phyloP scores from a whole-genome alignment of 495 filamentous ascomycete species.

The Xylaria venustula region DNA sequence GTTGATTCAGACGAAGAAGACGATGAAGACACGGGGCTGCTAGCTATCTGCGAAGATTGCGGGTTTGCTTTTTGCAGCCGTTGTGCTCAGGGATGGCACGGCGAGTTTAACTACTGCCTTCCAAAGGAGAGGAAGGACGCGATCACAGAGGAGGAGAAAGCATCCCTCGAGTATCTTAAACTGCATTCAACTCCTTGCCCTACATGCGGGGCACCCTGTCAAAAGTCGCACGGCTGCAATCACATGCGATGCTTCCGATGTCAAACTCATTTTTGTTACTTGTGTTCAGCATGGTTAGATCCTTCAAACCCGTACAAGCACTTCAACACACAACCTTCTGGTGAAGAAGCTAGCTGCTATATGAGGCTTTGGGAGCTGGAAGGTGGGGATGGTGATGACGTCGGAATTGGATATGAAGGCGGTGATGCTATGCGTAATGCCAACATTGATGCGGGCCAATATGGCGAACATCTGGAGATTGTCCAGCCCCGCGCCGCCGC shows the following conservation, averaged over 20 bases:
- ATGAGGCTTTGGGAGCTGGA: constrained; percentile 89
- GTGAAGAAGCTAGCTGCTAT: constrained; percentile 62
- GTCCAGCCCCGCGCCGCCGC: constrained; percentile 15
- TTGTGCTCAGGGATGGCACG: constrained; percentile 77
- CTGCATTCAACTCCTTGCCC: constrained; percentile 84
- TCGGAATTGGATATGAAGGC: constrained; percentile 53
- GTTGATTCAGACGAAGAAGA: constrained; percentile 50
- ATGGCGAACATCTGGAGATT: constrained; percentile 21
- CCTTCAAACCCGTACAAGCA: constrained; percentile 81
- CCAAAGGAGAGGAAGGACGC: constrained; percentile 60
- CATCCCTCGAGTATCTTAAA: constrained; percentile 76
- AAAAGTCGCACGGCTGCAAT: constrained; percentile 94
- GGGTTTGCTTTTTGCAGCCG: constrained; percentile 82
- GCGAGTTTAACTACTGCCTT: constrained; percentile 65
- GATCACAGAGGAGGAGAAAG: constrained; percentile 78
- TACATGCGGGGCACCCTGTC: constrained; percentile 78
- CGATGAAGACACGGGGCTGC: constrained; percentile 42
- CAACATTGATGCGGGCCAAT: constrained; percentile 9
- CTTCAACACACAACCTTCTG: constrained; percentile 63
- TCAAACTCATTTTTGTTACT: constrained; percentile 90
- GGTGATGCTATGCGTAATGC: constrained; percentile 24
- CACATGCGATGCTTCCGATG: constrained; percentile 96
- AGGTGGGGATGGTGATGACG: constrained; percentile 70
- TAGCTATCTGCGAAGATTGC: constrained; percentile 87
- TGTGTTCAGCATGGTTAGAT: constrained; percentile 84